Conservation (phyloP, 2,329 filamentous ascomycete species). For the Pestalotiopsis sp. region DNA sequence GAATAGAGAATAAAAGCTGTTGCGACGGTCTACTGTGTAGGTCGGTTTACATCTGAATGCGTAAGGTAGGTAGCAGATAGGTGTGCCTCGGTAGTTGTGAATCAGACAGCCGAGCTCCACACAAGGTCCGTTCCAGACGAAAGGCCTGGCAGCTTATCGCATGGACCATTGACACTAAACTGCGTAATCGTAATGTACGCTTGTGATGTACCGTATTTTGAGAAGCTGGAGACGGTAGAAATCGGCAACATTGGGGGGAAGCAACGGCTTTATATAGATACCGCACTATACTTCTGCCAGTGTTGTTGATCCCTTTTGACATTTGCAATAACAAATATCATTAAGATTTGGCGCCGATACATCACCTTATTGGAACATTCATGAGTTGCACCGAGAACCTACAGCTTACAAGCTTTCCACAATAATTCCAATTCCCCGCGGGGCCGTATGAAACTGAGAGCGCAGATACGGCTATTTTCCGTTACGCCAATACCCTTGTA, state of each 20-base stretch:
- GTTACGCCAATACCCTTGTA: not conserved
- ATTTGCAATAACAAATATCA: too few relatives aligned
- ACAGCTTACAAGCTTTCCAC: not conserved
- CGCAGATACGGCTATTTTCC: not conserved
- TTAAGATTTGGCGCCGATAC: too few relatives aligned
- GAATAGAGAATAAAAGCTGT: not conserved
- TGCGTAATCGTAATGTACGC: not conserved
- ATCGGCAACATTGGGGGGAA: too few relatives aligned
- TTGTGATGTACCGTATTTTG: not conserved
- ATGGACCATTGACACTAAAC: not conserved
- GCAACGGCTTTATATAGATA: too few relatives aligned
- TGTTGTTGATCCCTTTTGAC: too few relatives aligned
- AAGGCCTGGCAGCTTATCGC: not conserved
- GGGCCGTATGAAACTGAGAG: not conserved
- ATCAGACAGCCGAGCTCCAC: not conserved
- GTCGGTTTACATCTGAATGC: not conserved
- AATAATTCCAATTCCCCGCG: not conserved
- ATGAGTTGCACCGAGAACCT: too few relatives aligned
- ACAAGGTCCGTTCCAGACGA: not conserved
- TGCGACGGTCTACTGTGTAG: not conserved
- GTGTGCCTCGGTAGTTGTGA: conserved; percentile 1
- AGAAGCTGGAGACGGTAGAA: too few relatives aligned
- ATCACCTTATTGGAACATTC: too few relatives aligned
- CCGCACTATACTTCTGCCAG: too few relatives aligned
- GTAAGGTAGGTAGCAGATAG: not conserved